Evolutionary conservation across 2,329 filamentous ascomycete genomes (phyloP).

Genomic region (Ceratocystis lukuohia): DNA sequence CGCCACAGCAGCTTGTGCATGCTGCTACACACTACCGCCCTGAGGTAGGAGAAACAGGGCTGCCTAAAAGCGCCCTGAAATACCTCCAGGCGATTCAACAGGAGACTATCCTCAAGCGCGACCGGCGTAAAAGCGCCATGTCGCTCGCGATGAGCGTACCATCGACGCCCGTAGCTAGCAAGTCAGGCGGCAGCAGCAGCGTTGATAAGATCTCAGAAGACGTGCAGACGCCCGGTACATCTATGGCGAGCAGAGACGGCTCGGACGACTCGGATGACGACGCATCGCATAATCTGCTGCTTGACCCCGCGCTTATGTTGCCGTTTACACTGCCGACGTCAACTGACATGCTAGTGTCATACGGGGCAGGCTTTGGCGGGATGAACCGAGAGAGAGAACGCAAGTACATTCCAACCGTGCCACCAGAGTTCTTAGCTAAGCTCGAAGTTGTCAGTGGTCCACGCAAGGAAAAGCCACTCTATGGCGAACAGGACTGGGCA

Average conservation of each 20-base stretch:
- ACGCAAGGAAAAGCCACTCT: constrained; percentile 39
- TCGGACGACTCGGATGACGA: constrained; percentile 39
- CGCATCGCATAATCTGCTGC: constrained; percentile 58
- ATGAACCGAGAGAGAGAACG: constrained; percentile 80
- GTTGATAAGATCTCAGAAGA: constrained; percentile 29
- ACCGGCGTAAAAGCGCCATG: constrained; percentile 37
- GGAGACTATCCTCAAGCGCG: constrained; percentile 50
- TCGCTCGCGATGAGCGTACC: constrained; percentile 32
- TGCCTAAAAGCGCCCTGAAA: constrained; percentile 78
- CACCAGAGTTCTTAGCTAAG: constrained; percentile 82
- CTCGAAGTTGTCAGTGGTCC: constrained; percentile 48
- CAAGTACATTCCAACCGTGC: constrained; percentile 92
- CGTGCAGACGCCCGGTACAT: constrained; percentile 16
- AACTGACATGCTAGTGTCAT: constrained; percentile 93
- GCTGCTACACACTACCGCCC: constrained; percentile 84
- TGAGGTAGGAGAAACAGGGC: constrained; percentile 85
- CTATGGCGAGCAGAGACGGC: constrained; percentile 20
- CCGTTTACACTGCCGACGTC: constrained; percentile 92
- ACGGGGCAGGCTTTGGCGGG: constrained; percentile 87
- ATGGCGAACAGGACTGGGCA: constrained; percentile 52
- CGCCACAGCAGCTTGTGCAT: constrained; percentile 79
- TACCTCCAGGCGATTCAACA: constrained; percentile 71
- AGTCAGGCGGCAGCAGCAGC: constrained; percentile 19
- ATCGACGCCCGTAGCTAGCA: constrained; percentile 32
- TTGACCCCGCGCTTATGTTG: constrained; percentile 83